Percentiles rank a stretch among this genome's conserved stretches.
phyloP scores from a whole-genome alignment of 2,329 filamentous ascomycete genomes.

The Talaromyces sp. region DNA sequence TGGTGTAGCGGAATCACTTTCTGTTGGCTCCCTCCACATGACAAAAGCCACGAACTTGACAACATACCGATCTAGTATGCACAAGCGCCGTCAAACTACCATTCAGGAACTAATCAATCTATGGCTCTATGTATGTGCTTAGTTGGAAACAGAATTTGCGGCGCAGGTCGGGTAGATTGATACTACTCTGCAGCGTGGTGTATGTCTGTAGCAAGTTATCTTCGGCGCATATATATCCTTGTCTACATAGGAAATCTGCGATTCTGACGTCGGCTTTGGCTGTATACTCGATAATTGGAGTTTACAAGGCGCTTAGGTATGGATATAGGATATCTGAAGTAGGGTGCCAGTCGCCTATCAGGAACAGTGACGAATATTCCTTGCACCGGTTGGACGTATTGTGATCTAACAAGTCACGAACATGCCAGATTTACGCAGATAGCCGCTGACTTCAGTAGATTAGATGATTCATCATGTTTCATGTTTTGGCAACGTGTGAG shows the following conservation, averaged over 20 bases:
- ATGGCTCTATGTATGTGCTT: background rate
- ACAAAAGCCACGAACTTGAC: conserved; percentile 1
- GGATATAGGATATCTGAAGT: background rate
- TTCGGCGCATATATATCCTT: conserved; percentile 3
- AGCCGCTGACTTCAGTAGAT: background rate
- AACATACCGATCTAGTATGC: background rate
- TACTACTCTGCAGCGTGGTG: background rate
- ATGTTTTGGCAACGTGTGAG: background rate
- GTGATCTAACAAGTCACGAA: background rate
- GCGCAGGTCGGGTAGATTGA: background rate
- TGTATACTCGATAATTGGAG: background rate
- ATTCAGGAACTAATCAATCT: background rate
- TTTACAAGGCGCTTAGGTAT: background rate
- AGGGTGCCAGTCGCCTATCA: background rate
- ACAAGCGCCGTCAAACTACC: background rate
- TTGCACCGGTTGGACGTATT: background rate
- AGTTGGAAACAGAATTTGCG: background rate
- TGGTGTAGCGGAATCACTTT: conserved; percentile 8
- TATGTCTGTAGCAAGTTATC: background rate
- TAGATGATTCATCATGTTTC: background rate
- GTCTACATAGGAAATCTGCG: background rate
- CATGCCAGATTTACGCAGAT: background rate
- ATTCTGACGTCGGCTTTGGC: background rate
- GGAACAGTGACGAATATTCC: background rate
- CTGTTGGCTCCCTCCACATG: background rate